phyloP scores from a whole-genome alignment of 805 yeast genomes.

The Starmerella geochares region DNA sequence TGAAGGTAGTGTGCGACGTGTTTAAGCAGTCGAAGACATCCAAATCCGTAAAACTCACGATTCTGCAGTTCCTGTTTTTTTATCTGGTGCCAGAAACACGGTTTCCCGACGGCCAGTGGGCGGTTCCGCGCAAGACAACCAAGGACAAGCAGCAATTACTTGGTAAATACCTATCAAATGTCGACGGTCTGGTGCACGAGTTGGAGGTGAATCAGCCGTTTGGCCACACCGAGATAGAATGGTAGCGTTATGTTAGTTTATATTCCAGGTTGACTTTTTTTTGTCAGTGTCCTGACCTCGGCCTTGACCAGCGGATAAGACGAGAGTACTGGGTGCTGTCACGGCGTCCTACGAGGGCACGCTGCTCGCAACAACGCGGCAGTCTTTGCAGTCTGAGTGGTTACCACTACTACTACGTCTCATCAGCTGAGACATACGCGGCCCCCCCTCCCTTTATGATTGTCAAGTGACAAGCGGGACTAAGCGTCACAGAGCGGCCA shows the following conservation, averaged over 20 bases:
- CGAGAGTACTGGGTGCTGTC: too few species aligned
- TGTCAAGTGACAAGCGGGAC: neutral
- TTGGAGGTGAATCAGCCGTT: conserved; percentile 40
- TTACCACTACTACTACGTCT: too few species aligned
- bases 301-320: too few species aligned
- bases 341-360: too few species aligned
- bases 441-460: too few species aligned
- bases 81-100: conserved; percentile 53
- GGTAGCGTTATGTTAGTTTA: too few species aligned
- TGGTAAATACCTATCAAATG: conserved; percentile 38
- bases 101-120: conserved; percentile 23
- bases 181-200: conserved; percentile 40
- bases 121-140: conserved; percentile 33
- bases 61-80: conserved; percentile 59
- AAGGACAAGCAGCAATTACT: conserved; percentile 39
- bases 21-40: conserved; percentile 36
- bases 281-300: too few species aligned
- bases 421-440: too few species aligned
- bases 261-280: too few species aligned
- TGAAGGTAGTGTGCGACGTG: conserved; percentile 41
- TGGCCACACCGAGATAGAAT: conserved; percentile 40
- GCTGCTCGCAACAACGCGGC: too few species aligned
- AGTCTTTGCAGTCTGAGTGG: too few species aligned
- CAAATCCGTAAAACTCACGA: conserved; percentile 50
- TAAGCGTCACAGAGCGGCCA: neutral